Conservation (phyloP, 2,329 filamentous ascomycete species). For the Penicillium sp. region DNA sequence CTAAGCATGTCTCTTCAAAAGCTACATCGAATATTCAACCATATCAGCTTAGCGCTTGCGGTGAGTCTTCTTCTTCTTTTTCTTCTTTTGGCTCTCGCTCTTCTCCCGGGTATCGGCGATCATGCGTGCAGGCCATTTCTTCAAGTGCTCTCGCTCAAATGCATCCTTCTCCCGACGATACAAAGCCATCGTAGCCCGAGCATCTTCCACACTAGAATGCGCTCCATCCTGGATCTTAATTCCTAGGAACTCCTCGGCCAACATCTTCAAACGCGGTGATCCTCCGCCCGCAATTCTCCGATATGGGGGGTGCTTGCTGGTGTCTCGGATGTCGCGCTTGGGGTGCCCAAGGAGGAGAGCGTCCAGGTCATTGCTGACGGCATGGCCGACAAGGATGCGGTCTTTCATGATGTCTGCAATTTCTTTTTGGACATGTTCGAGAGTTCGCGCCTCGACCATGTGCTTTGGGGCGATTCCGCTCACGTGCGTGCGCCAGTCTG, state of each 20-base stretch:
- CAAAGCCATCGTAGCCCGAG: conserved; percentile 82
- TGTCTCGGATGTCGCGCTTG: conserved; percentile 76
- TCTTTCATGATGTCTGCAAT: conserved; percentile 68
- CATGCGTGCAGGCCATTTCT: conserved; percentile 57
- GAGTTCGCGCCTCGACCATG: conserved; percentile 67
- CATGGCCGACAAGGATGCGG: conserved; percentile 78
- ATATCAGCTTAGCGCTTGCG: conserved; percentile 44
- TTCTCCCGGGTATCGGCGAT: conserved; percentile 35
- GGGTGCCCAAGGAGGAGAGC: conserved; percentile 78
- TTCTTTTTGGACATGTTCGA: conserved; percentile 73
- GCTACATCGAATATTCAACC: conserved; percentile 5
- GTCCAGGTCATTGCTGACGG: conserved; percentile 72
- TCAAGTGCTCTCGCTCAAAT: conserved; percentile 78
- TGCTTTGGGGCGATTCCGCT: conserved; percentile 76
- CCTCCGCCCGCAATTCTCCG: conserved; percentile 56
- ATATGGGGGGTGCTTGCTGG: conserved; percentile 73
- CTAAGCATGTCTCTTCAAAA: conserved; percentile 5
- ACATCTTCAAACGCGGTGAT: conserved; percentile 54
- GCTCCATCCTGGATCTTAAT: conserved; percentile 60
- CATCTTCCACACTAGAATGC: conserved; percentile 70
- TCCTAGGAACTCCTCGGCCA: conserved; percentile 58
- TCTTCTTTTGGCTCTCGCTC: conserved; percentile 43
- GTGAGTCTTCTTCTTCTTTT: conserved; percentile 47
- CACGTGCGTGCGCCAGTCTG: conserved; percentile 85
- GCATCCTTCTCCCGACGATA: conserved; percentile 79